A percentile compares a stretch with the other conserved stretches of the same genome.
phyloP scores from a whole-genome alignment of 352 stramenopile genomes.

The Pythium brachiatum region DNA sequence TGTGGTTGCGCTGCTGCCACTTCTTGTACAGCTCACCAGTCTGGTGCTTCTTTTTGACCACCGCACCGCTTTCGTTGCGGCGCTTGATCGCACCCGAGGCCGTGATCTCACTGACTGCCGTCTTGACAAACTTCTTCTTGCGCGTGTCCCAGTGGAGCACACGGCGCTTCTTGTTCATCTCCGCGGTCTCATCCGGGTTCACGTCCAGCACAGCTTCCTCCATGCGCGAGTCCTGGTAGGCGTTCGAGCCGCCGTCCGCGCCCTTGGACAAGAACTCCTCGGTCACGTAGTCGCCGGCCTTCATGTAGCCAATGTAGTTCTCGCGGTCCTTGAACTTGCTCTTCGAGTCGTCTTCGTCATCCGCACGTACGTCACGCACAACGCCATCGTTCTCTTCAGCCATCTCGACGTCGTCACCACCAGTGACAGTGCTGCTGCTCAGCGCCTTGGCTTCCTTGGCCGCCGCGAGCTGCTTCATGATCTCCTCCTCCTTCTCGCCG shows the following conservation, averaged over 20 bases:
- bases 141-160: slow-evolving; percentile 99
- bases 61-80: slow-evolving; percentile 83
- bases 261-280: slow-evolving; percentile 74
- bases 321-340: slow-evolving; percentile 72
- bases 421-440: not conserved
- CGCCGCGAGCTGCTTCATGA: slow-evolving; percentile 57
- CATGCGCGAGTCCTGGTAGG: slow-evolving; percentile 82
- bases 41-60: slow-evolving; percentile 82
- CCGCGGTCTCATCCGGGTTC: slow-evolving; percentile 96
- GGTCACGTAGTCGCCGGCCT: slow-evolving; percentile 71
- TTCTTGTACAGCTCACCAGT: slow-evolving; percentile 93
- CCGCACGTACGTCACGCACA: slow-evolving; percentile 3
- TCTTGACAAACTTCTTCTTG: slow-evolving; percentile 97
- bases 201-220: slow-evolving; percentile 98
- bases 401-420: slow-evolving; percentile 18
- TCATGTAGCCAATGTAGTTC: slow-evolving; percentile 87
- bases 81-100: slow-evolving; percentile 77
- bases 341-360: slow-evolving; percentile 8
- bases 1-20: slow-evolving; percentile 91
- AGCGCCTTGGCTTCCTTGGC: slow-evolving; percentile 38
- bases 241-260: slow-evolving; percentile 72
- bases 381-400: slow-evolving; percentile 27
- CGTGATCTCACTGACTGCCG: slow-evolving; percentile 88
- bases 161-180: slow-evolving; percentile 96
- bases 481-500: slow-evolving; percentile 71